These are phyloP conservation scores for Tothia fuscella DNA, from an alignment of 2,329 filamentous ascomycete genomes.

Conservation along the genomic window DNA sequence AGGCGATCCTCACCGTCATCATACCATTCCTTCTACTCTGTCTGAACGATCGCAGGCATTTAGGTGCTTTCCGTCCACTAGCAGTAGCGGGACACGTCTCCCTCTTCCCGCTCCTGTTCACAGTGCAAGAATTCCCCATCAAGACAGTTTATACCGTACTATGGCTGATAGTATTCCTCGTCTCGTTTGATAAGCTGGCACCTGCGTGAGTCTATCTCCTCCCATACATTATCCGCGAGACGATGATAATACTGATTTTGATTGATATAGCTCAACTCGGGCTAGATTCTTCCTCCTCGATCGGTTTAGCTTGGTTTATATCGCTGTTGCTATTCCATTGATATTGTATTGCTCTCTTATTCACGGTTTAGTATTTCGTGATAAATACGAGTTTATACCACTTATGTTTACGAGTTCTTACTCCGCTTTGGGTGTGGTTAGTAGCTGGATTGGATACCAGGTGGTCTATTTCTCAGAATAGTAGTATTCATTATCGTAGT, in stretches of 20 bases:
- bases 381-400: slow-evolving; percentile 76
- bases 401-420: slow-evolving; percentile 97
- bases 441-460: slow-evolving; percentile 89
- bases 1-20: slow-evolving; percentile 86
- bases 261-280: slow-evolving; percentile 45
- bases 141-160: slow-evolving; percentile 88
- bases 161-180: slow-evolving; percentile 79
- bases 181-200: slow-evolving; percentile 76
- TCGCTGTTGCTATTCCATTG: slow-evolving; percentile 76
- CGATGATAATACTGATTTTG: too few relatives aligned
- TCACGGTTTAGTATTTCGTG: slow-evolving; percentile 74
- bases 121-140: slow-evolving; percentile 80
- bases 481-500: neutral
- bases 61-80: slow-evolving; percentile 82
- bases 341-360: slow-evolving; percentile 79
- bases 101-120: slow-evolving; percentile 88
- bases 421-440: slow-evolving; percentile 84
- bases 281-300: slow-evolving; percentile 83
- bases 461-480: slow-evolving; percentile 62
- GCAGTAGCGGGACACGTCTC: slow-evolving; percentile 92
- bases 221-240: neutral
- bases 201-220: slow-evolving; percentile 48
- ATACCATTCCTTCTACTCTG: slow-evolving; percentile 91
- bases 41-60: slow-evolving; percentile 76
- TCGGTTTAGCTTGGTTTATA: slow-evolving; percentile 80